Conservation (phyloP, 371 early-diverging fungal species). For the Gilbertella persicaria region DNA sequence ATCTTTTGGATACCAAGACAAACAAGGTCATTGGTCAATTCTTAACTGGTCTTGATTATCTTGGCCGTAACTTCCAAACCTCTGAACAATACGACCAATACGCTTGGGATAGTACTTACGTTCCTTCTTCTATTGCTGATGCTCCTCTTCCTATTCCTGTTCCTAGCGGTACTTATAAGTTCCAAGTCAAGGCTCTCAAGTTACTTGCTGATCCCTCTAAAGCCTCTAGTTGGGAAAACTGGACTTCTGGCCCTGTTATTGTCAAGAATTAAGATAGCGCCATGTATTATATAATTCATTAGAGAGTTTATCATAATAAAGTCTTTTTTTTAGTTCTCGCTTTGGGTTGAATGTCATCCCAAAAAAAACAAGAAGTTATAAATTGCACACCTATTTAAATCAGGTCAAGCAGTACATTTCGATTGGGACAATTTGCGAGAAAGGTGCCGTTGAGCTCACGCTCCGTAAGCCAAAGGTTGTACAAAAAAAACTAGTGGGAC, state of each 20-base stretch:
- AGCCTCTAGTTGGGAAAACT: conserved; percentile 30
- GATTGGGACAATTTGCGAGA: no score
- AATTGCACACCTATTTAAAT: no score
- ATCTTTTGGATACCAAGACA: conserved; percentile 24
- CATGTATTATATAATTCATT: no score
- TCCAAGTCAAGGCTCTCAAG: conserved; percentile 29
- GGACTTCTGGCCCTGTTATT: conserved; percentile 27
- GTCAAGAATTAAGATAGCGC: conserved; percentile 40
- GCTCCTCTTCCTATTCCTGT: conserved; percentile 16
- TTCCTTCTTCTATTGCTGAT: conserved; percentile 13
- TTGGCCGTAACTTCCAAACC: conserved; percentile 26
- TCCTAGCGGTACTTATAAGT: conserved; percentile 23
- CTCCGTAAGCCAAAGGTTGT: no score
- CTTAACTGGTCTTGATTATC: conserved; percentile 15
- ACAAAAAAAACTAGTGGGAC: no score
- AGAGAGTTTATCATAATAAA: no score
- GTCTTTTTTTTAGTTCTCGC: no score
- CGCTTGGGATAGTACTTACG: conserved; percentile 35
- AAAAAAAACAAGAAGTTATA: no score
- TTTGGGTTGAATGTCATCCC: no score
- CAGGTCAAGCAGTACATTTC: no score
- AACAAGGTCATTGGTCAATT: conserved; percentile 24
- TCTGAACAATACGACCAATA: background rate
- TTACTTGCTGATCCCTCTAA: conserved; percentile 30
- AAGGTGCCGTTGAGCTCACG: no score